Evolutionary conservation across 2,329 filamentous ascomycete genomes (phyloP).

Genomic region (Penicillium sp.): DNA sequence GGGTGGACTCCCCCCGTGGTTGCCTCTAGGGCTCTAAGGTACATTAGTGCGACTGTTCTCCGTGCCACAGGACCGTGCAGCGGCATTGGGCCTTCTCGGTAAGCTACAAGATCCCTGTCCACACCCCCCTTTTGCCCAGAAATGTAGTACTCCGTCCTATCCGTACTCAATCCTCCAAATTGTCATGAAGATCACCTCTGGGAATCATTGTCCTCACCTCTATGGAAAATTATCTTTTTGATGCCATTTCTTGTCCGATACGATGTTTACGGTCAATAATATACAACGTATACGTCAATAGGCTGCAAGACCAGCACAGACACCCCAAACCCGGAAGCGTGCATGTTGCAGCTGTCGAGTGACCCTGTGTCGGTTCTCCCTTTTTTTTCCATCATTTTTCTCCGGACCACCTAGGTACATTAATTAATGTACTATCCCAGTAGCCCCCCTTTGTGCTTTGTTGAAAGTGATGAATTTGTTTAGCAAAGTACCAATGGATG

Average conservation of each 20-base stretch:
- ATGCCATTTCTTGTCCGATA: background rate
- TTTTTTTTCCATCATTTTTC: conserved; percentile 7
- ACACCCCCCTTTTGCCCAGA: conserved; percentile 11
- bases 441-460: conserved; percentile 2
- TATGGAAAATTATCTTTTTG: too few relatives aligned
- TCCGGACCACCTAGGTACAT: background rate
- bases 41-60: conserved; percentile 27
- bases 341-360: conserved; percentile 20
- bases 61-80: conserved; percentile 24
- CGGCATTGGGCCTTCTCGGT: conserved; percentile 10
- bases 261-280: background rate
- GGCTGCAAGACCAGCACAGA: conserved; percentile 18
- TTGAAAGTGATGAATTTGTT: background rate
- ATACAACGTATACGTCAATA: conserved; percentile 5
- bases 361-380: conserved; percentile 9
- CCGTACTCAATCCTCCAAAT: conserved; percentile 1
- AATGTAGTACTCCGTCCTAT: background rate
- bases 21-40: conserved; percentile 14
- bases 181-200: background rate
- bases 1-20: conserved; percentile 25
- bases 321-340: conserved; percentile 19
- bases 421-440: background rate
- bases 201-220: background rate
- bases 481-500: conserved; percentile 6
- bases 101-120: conserved; percentile 14